Conservation (phyloP, 1,284 basidiomycete genomes). For the Papiliotrema fonsecae region DNA sequence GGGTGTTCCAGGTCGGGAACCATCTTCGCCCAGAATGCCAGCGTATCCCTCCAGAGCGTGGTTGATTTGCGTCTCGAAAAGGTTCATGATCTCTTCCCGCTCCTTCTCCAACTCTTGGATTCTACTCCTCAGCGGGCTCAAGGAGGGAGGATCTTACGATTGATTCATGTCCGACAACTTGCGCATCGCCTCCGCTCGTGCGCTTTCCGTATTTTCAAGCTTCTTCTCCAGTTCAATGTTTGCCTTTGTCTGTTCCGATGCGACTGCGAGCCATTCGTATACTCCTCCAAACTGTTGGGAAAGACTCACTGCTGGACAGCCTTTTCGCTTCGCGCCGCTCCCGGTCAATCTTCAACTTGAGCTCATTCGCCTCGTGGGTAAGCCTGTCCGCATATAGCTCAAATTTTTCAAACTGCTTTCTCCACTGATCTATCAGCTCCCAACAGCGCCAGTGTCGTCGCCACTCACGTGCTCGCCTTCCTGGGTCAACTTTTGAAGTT, state of each 20-base stretch:
- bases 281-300: too few relatives aligned
- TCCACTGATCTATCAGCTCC: slow-evolving; percentile 37
- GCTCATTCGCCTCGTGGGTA: slow-evolving; percentile 47
- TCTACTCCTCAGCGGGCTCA: slow-evolving; percentile 5
- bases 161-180: not conserved
- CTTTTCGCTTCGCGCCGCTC: slow-evolving; percentile 48
- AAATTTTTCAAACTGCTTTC: slow-evolving; percentile 50
- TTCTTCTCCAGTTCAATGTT: not conserved
- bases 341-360: slow-evolving; percentile 48
- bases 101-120: slow-evolving; percentile 46
- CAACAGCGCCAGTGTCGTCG: too few relatives aligned
- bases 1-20: slow-evolving; percentile 5
- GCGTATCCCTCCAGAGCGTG: slow-evolving; percentile 28
- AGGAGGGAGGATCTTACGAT: not conserved
- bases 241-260: not conserved
- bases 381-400: slow-evolving; percentile 50
- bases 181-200: slow-evolving; percentile 15
- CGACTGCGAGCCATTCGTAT: too few relatives aligned
- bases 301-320: slow-evolving; percentile 33
- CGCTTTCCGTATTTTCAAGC: not conserved
- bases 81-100: slow-evolving; percentile 44
- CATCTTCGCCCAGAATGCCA: slow-evolving; percentile 1
- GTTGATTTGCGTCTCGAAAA: slow-evolving; percentile 43
- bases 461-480: slow-evolving; percentile 47
- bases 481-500: slow-evolving; percentile 49